Evolutionary conservation across 2,329 filamentous ascomycete genomes (phyloP).

Genomic region (Colletotrichum liaoningense): DNA sequence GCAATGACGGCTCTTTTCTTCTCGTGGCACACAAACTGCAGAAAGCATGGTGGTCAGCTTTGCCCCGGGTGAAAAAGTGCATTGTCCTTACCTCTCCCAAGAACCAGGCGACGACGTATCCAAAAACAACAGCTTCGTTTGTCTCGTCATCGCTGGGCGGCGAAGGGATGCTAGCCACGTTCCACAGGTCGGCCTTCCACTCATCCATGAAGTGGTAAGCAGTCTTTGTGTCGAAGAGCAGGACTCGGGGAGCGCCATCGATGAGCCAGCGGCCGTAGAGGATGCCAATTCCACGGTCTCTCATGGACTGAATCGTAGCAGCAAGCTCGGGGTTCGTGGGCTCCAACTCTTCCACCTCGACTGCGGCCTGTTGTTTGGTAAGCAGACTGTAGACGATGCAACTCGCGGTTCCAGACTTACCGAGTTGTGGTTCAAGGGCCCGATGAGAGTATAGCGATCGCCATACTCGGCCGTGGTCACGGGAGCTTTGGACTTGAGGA

Average conservation of each 20-base stretch:
- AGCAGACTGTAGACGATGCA: not conserved
- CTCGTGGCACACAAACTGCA: conserved; percentile 91
- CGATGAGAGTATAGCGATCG: conserved; percentile 94
- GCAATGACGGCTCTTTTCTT: conserved; percentile 93
- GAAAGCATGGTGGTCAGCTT: conserved; percentile 31
- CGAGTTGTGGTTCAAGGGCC: conserved; percentile 90
- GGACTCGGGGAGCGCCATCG: conserved; percentile 91
- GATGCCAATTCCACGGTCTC: conserved; percentile 87
- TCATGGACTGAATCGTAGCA: conserved; percentile 91
- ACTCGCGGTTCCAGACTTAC: conserved; percentile 62
- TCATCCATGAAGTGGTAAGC: conserved; percentile 92
- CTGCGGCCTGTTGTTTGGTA: conserved; percentile 76
- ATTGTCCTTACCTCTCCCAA: conserved; percentile 83
- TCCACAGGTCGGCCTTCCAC: conserved; percentile 98
- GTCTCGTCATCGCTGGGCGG: conserved; percentile 93
- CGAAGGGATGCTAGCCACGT: conserved; percentile 90
- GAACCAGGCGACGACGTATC: conserved; percentile 98
- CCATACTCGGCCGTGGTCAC: conserved; percentile 99
- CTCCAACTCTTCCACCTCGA: conserved; percentile 94
- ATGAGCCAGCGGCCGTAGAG: conserved; percentile 98
- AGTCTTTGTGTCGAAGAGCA: conserved; percentile 95
- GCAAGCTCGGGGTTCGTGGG: conserved; percentile 84
- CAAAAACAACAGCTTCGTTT: conserved; percentile 97
- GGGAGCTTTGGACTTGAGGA: conserved; percentile 98
- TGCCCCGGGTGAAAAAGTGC: not conserved